Conservation (phyloP, 768 basidiomycete species). For the Grammothele lineata region DNA sequence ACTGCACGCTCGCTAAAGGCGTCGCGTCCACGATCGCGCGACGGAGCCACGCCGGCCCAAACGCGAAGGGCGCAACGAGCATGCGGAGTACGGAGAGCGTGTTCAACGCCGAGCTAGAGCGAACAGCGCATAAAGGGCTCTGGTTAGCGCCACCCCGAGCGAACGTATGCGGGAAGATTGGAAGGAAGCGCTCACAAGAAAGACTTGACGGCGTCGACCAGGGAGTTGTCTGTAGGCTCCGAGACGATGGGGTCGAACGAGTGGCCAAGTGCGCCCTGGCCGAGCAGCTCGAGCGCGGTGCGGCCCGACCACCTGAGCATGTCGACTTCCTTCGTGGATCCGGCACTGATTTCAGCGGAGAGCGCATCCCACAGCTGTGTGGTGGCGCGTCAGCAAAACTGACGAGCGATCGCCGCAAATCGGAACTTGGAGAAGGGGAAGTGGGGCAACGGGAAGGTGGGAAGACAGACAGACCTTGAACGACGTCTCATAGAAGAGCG, state of each 20-base stretch:
- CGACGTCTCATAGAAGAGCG: constrained; percentile 18
- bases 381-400: too few species aligned
- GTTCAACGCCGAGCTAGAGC: constrained; percentile 7
- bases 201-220: constrained; percentile 16
- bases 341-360: neutral
- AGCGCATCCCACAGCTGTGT: constrained; percentile 13
- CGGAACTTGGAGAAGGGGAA: too few species aligned
- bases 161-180: constrained; percentile 31
- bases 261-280: constrained; percentile 41
- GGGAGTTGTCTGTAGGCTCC: constrained; percentile 15
- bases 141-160: too few species aligned
- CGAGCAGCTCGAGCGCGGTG: constrained; percentile 34
- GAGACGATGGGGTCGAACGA: constrained; percentile 34
- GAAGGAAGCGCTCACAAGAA: constrained; percentile 30
- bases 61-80: constrained; percentile 32
- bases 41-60: constrained; percentile 36
- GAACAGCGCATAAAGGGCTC: too few species aligned
- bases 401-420: too few species aligned
- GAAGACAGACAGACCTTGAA: constrained; percentile 10
- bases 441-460: too few species aligned
- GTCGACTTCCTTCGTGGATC: constrained; percentile 18
- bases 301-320: constrained; percentile 23
- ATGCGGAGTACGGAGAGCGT: neutral
- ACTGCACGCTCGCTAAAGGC: constrained; percentile 36
- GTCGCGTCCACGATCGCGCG: constrained; percentile 38